These are phyloP conservation scores for Pythium aristosporum DNA, from an alignment of 352 stramenopile species.

Conservation along the genomic window DNA sequence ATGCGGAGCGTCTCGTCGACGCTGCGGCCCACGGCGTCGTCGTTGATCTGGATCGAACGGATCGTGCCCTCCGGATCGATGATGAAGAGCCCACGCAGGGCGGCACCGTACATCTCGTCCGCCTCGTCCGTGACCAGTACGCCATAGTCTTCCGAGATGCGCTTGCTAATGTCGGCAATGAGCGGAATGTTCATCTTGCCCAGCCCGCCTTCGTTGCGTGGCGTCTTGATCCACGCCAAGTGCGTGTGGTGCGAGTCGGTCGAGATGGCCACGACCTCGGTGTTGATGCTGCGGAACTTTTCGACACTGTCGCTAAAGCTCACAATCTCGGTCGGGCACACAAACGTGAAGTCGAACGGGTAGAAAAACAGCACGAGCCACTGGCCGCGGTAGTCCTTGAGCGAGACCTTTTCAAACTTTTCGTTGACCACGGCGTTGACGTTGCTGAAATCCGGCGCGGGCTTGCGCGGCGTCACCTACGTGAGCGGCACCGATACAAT, in stretches of 20 bases:
- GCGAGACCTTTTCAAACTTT: slow-evolving; percentile 78
- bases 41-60: slow-evolving; percentile 85
- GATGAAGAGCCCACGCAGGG: slow-evolving; percentile 79
- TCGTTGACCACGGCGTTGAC: slow-evolving; percentile 80
- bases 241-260: slow-evolving; percentile 86
- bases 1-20: slow-evolving; percentile 83
- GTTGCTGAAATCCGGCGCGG: slow-evolving; percentile 64
- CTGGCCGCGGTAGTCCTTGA: slow-evolving; percentile 72
- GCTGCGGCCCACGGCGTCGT: slow-evolving; percentile 77
- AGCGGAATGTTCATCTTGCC: slow-evolving; percentile 86
- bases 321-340: slow-evolving; percentile 84
- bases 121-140: slow-evolving; percentile 83
- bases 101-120: slow-evolving; percentile 76
- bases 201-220: slow-evolving; percentile 70
- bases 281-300: slow-evolving; percentile 76
- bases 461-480: slow-evolving; percentile 71
- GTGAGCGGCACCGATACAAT: background rate
- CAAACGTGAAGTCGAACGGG: slow-evolving; percentile 87
- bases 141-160: slow-evolving; percentile 82
- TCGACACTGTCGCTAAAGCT: slow-evolving; percentile 76
- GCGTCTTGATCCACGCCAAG: slow-evolving; percentile 80
- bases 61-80: slow-evolving; percentile 84
- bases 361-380: slow-evolving; percentile 90
- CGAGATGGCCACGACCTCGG: slow-evolving; percentile 77
- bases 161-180: slow-evolving; percentile 80